A percentile compares a stretch with the other conserved stretches of the same genome.
Evolutionary conservation across 176 grass and related monocot species (phyloP).

Genomic region (Juncus inflexus): DNA sequence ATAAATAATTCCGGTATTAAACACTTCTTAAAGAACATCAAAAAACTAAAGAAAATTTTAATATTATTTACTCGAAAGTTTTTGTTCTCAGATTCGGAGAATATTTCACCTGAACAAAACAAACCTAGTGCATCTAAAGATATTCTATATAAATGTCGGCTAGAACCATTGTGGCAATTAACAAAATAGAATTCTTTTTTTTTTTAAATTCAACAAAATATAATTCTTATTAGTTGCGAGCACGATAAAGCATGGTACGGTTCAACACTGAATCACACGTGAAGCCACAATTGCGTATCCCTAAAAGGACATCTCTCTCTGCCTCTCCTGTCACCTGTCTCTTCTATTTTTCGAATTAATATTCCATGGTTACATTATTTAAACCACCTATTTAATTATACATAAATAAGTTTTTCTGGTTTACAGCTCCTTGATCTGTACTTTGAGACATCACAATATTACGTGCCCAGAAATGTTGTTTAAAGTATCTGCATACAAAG

Average conservation of each 20-base stretch:
- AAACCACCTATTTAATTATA: too few species aligned
- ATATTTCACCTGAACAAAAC: too few species aligned
- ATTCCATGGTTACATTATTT: too few species aligned
- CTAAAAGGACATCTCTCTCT: conserved; percentile 6
- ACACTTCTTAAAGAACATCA: neutral
- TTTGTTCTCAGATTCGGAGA: neutral
- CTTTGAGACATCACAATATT: too few species aligned
- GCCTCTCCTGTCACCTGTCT: conserved; percentile 6
- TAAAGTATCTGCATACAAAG: too few species aligned
- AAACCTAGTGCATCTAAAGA: conserved; percentile 16
- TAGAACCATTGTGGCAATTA: conserved; percentile 11
- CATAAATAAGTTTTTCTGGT: too few species aligned
- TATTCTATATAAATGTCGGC: conserved; percentile 10
- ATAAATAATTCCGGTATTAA: too few species aligned
- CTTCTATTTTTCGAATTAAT: neutral
- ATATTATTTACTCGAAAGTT: neutral
- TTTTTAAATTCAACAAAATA: too few species aligned
- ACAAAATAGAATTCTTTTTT: too few species aligned
- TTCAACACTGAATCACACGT: conserved; percentile 28
- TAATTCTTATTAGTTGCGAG: conserved; percentile 2
- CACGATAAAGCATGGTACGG: conserved; percentile 17
- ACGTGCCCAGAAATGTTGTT: too few species aligned
- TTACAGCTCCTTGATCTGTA: too few species aligned
- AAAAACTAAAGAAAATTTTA: neutral
- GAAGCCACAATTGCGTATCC: conserved; percentile 26